Conservation (phyloP, 192 early-diverging fungal species). For the Phlyctochytrium arcticum region DNA sequence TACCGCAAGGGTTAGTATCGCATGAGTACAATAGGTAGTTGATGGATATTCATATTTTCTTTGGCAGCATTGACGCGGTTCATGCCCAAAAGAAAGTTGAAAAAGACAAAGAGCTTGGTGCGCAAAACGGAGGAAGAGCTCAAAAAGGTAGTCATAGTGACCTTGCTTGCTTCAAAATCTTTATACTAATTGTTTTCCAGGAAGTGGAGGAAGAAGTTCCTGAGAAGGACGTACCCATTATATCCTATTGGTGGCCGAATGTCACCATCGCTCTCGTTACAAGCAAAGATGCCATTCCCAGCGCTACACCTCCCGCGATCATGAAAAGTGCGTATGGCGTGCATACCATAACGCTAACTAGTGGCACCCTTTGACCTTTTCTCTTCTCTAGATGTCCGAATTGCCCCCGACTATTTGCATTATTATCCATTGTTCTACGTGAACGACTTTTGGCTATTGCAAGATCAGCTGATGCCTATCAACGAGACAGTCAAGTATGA, state of each 20-base stretch:
- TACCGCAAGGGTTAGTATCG: constrained; percentile 22
- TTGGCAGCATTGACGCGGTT: constrained; percentile 36
- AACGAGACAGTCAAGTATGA: constrained; percentile 70
- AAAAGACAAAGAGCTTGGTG: constrained; percentile 41
- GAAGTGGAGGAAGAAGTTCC: not conserved
- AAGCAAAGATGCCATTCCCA: constrained; percentile 39
- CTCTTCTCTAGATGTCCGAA: constrained; percentile 33
- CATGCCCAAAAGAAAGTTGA: constrained; percentile 39
- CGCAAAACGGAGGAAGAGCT: not conserved
- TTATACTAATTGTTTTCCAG: not conserved
- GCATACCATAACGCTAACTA: not conserved
- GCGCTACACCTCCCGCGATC: constrained; percentile 49
- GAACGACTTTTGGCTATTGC: constrained; percentile 82
- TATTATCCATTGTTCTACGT: constrained; percentile 68
- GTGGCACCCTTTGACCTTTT: too few relatives aligned
- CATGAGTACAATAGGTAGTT: not conserved
- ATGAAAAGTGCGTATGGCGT: constrained; percentile 41
- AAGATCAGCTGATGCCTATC: constrained; percentile 61
- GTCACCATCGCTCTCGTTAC: constrained; percentile 62
- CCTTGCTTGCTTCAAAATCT: not conserved
- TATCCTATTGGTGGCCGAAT: constrained; percentile 80
- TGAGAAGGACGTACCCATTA: constrained; percentile 20
- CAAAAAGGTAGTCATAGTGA: not conserved
- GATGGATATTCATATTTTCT: not conserved
- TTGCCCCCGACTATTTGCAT: constrained; percentile 30